Percentiles rank a stretch among this genome's conserved stretches.
Conservation (phyloP, 345 rosid genomes). For the Cardamine resedifolia region DNA sequence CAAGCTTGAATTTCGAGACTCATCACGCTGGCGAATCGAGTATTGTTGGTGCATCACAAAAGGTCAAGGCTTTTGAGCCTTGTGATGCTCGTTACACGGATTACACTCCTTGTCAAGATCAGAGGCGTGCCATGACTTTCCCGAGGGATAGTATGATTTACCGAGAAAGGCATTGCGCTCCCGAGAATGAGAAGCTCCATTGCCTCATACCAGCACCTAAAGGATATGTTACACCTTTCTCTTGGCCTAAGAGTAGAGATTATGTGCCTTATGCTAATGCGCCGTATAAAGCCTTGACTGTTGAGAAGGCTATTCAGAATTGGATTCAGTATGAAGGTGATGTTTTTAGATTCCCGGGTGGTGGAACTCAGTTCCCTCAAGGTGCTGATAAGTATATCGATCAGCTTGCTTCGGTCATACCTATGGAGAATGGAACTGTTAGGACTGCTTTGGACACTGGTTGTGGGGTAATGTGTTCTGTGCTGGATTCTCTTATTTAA, state of each 20-base stretch:
- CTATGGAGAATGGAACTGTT: constrained; percentile 84
- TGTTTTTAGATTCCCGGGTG: constrained; percentile 96
- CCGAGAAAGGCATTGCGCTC: constrained; percentile 91
- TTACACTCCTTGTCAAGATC: constrained; percentile 99
- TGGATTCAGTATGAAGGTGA: constrained; percentile 98
- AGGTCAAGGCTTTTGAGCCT: constrained; percentile 60
- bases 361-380: constrained; percentile 99
- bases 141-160: constrained; percentile 91
- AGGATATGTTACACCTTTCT: constrained; percentile 93
- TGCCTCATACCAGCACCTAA: constrained; percentile 92
- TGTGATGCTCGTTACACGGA: constrained; percentile 67
- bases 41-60: constrained; percentile 46
- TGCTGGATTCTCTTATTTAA: background rate
- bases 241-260: constrained; percentile 99
- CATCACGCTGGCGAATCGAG: constrained; percentile 83
- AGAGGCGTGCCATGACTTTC: constrained; percentile 93
- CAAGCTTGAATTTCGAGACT: constrained; percentile 80
- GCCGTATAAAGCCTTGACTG: constrained; percentile 94
- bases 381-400: constrained; percentile 97
- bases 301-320: constrained; percentile 98
- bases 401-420: constrained; percentile 91
- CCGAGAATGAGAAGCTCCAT: constrained; percentile 64
- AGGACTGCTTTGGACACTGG: constrained; percentile 98
- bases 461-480: constrained; percentile 75
- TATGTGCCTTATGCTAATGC: constrained; percentile 98